Conservation (phyloP, 2,329 filamentous ascomycete genomes). For the Colletotrichum cereale region DNA sequence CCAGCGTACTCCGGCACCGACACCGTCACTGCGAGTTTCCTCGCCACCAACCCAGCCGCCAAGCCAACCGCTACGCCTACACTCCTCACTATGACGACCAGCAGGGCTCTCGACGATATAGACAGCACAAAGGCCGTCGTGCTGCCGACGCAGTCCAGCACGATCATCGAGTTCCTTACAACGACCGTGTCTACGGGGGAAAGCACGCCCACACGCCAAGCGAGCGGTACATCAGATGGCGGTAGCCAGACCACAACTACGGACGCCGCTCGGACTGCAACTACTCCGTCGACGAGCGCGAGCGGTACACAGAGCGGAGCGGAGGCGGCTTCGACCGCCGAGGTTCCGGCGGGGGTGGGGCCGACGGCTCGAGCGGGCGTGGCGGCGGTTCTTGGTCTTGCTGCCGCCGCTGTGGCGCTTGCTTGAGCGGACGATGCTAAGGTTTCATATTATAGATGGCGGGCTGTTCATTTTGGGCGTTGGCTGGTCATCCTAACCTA, state of each 20-base stretch:
- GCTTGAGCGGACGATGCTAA: neutral
- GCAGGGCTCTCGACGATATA: neutral
- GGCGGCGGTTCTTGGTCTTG: conserved; percentile 17
- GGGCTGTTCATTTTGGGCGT: no score
- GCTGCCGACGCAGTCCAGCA: neutral
- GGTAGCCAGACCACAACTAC: neutral
- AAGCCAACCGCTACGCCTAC: neutral
- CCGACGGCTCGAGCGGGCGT: conserved; percentile 27
- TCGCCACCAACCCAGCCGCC: conserved; percentile 16
- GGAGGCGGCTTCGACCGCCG: neutral
- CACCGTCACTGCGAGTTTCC: conserved; percentile 18
- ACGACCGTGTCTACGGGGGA: neutral
- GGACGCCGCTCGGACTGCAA: neutral
- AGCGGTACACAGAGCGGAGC: neutral
- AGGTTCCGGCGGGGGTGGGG: conserved; percentile 21
- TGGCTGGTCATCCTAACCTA: neutral
- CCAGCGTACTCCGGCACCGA: conserved; percentile 65
- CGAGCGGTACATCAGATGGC: neutral
- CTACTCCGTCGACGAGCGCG: neutral
- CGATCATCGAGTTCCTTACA: neutral
- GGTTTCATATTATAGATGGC: neutral
- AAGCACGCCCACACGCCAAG: neutral
- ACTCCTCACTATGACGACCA: neutral
- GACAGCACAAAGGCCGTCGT: neutral
- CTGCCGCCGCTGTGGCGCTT: conserved; percentile 6